Evolutionary conservation across 106 monocot genomes (phyloP), one percentile per base, ranked within the genome.

Genomic region (Allium sativum): DNA sequence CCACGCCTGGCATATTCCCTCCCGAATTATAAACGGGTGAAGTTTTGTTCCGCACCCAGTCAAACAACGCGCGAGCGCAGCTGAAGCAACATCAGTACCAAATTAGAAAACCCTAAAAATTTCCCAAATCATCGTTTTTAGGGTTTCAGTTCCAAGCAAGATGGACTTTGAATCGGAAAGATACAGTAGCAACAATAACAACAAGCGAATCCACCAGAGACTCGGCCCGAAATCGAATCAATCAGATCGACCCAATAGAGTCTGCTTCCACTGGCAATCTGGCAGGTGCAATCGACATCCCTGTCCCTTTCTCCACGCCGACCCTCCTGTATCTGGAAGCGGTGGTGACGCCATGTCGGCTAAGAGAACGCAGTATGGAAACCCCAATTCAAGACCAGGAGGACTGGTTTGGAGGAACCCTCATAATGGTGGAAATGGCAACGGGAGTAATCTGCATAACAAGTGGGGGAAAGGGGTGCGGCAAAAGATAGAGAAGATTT

Each of bases 401-500:
- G 74, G 66, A 41, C 45, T 68, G 48, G 72, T 75, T 7, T 84
- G 83, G 83, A 60, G 59, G 42, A 79, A 73, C 68, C 78, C 78
- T 52, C 73, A 61, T 59, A 10, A 50, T 7, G 48, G 45, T 41
- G 67, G 71, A 31, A 22, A 58, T 40, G 16, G 45, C 10, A 56
- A 52, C 10, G 31, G 31, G 31, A 31, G 31, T 31, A 31, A 31
- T 31, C 21, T 21, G n/a, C 65, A 22, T 7, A 70, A 68, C 21
- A 77, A 59, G 20, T 88, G 87, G 87, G 83, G 87, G 6, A 79
- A 73, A 12, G n/a, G 68, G 61, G 31, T 31, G 31, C 53, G 66
- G 53, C 19, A 70, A 63, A 76, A 73, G 73, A 52, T 61, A 42
- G 53, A 9, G 76, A 76, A 44, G 57, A 48, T 71, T n/a, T 86